phyloP scores from a whole-genome alignment of 1,284 basidiomycete genomes.

The Abortiporus biennis region DNA sequence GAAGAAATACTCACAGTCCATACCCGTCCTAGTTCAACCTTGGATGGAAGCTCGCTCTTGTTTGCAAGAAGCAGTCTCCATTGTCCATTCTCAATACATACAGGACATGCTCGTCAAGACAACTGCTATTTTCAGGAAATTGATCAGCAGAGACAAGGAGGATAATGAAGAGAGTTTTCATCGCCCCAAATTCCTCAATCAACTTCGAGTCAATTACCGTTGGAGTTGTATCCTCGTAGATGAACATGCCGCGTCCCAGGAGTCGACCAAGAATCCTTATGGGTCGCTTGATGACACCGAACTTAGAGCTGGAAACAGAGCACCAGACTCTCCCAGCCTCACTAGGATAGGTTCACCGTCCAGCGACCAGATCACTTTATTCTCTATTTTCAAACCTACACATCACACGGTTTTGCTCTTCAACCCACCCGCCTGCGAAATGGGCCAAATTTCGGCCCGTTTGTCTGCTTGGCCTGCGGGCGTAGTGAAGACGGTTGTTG shows the following conservation, averaged over 20 bases:
- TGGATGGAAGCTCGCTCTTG: slow-evolving; percentile 21
- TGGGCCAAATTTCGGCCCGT: background rate
- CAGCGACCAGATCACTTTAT: background rate
- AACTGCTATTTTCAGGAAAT: background rate
- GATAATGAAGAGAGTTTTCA: slow-evolving; percentile 2
- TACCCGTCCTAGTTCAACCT: too few relatives aligned
- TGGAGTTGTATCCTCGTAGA: slow-evolving; percentile 22
- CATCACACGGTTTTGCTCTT: background rate
- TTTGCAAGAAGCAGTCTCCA: slow-evolving; percentile 13
- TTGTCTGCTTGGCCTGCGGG: background rate
- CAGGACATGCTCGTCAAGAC: slow-evolving; percentile 16
- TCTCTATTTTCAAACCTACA: background rate
- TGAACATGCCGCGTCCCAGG: slow-evolving; percentile 15
- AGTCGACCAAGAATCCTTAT: slow-evolving; percentile 11
- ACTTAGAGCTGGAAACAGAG: slow-evolving; percentile 20
- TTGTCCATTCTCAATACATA: slow-evolving; percentile 16
- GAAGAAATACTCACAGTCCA: slow-evolving; percentile 2
- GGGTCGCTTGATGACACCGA: slow-evolving; percentile 5
- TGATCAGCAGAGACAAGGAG: background rate
- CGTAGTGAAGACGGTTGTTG: background rate
- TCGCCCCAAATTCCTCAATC: slow-evolving; percentile 11
- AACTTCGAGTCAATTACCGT: slow-evolving; percentile 31
- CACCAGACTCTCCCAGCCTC: slow-evolving; percentile 18
- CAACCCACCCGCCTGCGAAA: background rate
- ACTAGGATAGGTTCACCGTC: too few relatives aligned